Conservation (phyloP, 2,329 filamentous ascomycete species). For the Colletotrichum chrysophilum region DNA sequence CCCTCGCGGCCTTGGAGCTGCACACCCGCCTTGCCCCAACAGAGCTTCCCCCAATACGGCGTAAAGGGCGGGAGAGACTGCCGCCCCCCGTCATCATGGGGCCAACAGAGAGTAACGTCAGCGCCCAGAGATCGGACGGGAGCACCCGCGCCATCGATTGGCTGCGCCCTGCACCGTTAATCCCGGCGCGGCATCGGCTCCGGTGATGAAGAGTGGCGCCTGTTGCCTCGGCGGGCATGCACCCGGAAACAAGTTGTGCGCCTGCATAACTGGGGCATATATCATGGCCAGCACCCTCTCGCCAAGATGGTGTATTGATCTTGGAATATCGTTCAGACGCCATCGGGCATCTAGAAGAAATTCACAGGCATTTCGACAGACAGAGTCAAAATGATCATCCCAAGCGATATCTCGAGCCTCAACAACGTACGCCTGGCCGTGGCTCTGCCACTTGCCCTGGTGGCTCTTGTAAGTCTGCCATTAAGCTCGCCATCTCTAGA, state of each 20-base stretch:
- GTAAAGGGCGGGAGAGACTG: not conserved
- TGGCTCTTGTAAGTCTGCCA: not conserved
- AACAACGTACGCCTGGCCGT: constrained; percentile 3
- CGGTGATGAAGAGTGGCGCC: not conserved
- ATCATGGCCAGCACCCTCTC: not conserved
- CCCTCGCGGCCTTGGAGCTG: not conserved
- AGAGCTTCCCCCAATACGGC: not conserved
- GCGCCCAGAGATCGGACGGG: not conserved
- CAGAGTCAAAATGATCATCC: constrained; percentile 9
- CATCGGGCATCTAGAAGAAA: not conserved
- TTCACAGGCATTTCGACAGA: not conserved
- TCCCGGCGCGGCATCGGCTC: not conserved
- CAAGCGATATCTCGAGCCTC: not conserved
- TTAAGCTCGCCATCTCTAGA: not conserved
- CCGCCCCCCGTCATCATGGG: not conserved
- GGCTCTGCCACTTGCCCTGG: not conserved
- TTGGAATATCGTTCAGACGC: not conserved
- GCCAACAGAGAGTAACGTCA: not conserved
- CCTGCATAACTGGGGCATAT: not conserved
- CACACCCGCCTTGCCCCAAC: not conserved
- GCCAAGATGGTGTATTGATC: too few relatives aligned
- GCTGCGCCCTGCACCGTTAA: not conserved
- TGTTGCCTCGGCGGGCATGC: not conserved
- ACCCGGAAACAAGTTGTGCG: not conserved
- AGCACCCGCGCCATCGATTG: not conserved